These are phyloP conservation scores for Cercophora scortea DNA, from an alignment of 495 filamentous ascomycete species.

Conservation along the genomic window DNA sequence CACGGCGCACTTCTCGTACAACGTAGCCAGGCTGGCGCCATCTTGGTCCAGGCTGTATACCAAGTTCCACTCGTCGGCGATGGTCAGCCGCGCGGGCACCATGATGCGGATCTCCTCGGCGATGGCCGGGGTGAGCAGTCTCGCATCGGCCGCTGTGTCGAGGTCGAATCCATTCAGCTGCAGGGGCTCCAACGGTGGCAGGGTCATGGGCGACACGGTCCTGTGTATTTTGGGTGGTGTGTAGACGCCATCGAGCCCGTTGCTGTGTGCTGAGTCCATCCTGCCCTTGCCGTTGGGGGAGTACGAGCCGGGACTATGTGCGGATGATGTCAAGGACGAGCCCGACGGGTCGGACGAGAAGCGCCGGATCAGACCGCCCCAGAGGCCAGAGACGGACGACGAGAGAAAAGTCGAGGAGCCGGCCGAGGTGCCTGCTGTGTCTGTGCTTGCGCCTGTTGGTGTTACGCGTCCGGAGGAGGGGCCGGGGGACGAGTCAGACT, in stretches of 20 bases:
- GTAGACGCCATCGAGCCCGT: slow-evolving; percentile 27
- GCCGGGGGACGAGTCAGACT: slow-evolving; percentile 11
- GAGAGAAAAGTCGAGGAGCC: slow-evolving; percentile 17
- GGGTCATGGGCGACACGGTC: slow-evolving; percentile 29
- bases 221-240: slow-evolving; percentile 23
- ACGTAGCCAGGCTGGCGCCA: slow-evolving; percentile 75
- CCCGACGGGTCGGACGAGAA: slow-evolving; percentile 22
- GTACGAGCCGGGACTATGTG: neutral
- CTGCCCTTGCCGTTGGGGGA: no score
- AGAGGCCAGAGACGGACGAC: slow-evolving; percentile 23
- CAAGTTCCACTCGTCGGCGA: slow-evolving; percentile 79
- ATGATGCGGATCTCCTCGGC: slow-evolving; percentile 93
- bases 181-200: slow-evolving; percentile 39
- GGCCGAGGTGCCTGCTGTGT: neutral
- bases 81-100: slow-evolving; percentile 74
- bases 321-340: slow-evolving; percentile 1
- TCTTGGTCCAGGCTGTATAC: slow-evolving; percentile 90
- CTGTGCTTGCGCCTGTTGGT: slow-evolving; percentile 10
- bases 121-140: slow-evolving; percentile 58
- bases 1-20: slow-evolving; percentile 66
- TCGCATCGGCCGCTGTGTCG: slow-evolving; percentile 27
- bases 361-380: slow-evolving; percentile 28
- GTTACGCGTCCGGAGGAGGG: slow-evolving; percentile 25
- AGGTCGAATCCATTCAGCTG: slow-evolving; percentile 30
- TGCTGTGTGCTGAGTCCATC: slow-evolving; percentile 8